Conservation (phyloP, 169 alveolate genomes). For the Plasmodium relictum region DNA sequence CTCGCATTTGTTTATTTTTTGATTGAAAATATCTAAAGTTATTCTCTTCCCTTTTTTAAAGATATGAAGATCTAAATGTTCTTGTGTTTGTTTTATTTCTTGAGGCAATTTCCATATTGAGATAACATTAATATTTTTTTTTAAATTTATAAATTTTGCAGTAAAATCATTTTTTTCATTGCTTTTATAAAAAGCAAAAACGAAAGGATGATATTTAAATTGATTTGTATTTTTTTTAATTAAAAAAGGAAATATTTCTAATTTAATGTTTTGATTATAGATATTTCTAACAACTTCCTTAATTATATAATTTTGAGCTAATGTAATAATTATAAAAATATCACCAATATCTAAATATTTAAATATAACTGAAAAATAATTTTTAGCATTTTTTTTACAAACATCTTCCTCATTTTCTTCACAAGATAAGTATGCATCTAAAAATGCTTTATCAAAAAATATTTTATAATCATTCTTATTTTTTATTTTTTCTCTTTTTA, state of each 20-base stretch:
- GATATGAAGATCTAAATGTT: slow-evolving; percentile 23
- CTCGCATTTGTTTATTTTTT: slow-evolving; percentile 31
- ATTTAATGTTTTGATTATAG: slow-evolving; percentile 72
- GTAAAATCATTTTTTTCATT: slow-evolving; percentile 21
- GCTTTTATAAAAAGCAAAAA: slow-evolving; percentile 61
- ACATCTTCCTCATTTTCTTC: slow-evolving; percentile 82
- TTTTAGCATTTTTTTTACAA: slow-evolving; percentile 79
- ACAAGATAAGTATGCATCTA: slow-evolving; percentile 84
- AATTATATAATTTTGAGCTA: slow-evolving; percentile 83
- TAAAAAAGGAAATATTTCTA: slow-evolving; percentile 81
- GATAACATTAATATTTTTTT: slow-evolving; percentile 14
- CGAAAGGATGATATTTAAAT: slow-evolving; percentile 59
- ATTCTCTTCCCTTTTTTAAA: slow-evolving; percentile 74
- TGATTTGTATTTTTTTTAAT: slow-evolving; percentile 53
- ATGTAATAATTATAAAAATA: slow-evolving; percentile 80
- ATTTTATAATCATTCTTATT: slow-evolving; percentile 77
- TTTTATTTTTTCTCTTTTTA: slow-evolving; percentile 41
- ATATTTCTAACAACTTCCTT: slow-evolving; percentile 82
- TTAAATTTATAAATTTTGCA: slow-evolving; percentile 7
- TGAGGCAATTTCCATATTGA: slow-evolving; percentile 68
- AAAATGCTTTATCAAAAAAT: slow-evolving; percentile 85
- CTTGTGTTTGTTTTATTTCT: slow-evolving; percentile 45
- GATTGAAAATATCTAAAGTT: slow-evolving; percentile 40
- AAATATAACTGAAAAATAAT: slow-evolving; percentile 77
- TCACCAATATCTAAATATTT: slow-evolving; percentile 80